These are phyloP conservation scores for Diplodia seriata DNA, from an alignment of 2,329 filamentous ascomycete species.

Conservation along the genomic window DNA sequence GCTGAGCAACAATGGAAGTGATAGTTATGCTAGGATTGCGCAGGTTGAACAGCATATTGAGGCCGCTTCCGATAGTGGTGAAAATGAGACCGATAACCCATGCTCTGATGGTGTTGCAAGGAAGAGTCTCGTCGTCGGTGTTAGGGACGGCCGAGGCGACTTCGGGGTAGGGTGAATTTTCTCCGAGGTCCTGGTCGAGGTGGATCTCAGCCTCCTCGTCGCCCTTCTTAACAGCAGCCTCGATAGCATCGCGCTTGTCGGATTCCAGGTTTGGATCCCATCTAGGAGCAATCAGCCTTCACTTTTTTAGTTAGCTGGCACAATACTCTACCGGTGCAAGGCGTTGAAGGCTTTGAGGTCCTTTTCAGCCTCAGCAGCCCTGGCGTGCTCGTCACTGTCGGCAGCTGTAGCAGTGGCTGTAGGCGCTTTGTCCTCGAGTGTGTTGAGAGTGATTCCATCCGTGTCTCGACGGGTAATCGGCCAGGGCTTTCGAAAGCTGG, in stretches of 20 bases:
- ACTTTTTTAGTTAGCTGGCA: too few relatives aligned
- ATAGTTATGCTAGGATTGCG: constrained; percentile 38
- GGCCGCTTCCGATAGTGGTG: constrained; percentile 37
- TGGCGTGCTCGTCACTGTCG: background rate
- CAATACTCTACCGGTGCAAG: constrained; percentile 7
- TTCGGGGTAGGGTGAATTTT: constrained; percentile 36
- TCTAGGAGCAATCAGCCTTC: background rate
- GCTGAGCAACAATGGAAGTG: constrained; percentile 48
- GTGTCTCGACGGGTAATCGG: constrained; percentile 19
- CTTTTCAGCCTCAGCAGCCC: constrained; percentile 17
- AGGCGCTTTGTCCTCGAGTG: constrained; percentile 16
- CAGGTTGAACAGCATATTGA: constrained; percentile 44
- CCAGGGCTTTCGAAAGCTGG: constrained; percentile 29
- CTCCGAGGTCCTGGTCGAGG: constrained; percentile 34
- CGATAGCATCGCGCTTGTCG: constrained; percentile 34
- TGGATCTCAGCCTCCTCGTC: constrained; percentile 42
- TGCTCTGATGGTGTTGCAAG: constrained; percentile 34
- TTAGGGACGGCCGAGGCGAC: constrained; percentile 33
- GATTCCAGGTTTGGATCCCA: constrained; percentile 32
- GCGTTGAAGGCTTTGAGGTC: constrained; percentile 30
- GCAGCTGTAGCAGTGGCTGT: constrained; percentile 6
- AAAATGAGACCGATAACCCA: constrained; percentile 44
- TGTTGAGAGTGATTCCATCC: constrained; percentile 9
- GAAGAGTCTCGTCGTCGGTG: constrained; percentile 30
- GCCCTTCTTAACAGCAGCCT: constrained; percentile 33